phyloP scores from a whole-genome alignment of 345 rosid genomes.

The Litchi chinensis region DNA sequence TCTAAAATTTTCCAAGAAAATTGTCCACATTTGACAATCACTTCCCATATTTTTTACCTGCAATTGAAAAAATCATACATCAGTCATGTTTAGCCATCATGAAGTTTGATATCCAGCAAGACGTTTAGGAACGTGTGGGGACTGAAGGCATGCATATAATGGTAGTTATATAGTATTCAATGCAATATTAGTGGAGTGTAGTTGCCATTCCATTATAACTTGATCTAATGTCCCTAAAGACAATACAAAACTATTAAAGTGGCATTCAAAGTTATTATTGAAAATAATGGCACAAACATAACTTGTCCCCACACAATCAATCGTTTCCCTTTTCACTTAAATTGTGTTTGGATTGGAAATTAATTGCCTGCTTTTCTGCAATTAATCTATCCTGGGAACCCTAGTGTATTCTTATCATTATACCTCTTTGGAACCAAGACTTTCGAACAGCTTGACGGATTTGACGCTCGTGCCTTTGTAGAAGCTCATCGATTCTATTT shows the following conservation, averaged over 20 bases:
- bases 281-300: constrained; percentile 1
- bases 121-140: neutral
- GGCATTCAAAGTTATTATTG: constrained; percentile 19
- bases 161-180: neutral
- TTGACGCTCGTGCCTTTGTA: constrained; percentile 75
- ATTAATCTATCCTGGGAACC: neutral
- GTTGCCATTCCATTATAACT: neutral
- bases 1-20: constrained; percentile 8
- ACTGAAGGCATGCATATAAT: neutral
- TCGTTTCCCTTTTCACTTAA: neutral
- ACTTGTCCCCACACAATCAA: constrained; percentile 12
- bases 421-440: constrained; percentile 95
- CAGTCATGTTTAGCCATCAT: constrained; percentile 6
- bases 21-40: constrained; percentile 23
- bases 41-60: constrained; percentile 58
- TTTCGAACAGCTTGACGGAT: constrained; percentile 82
- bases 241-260: neutral
- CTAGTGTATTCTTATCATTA: neutral
- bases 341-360: neutral
- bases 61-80: constrained; percentile 24
- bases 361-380: neutral
- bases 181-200: neutral
- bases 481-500: constrained; percentile 69
- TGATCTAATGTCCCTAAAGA: neutral
- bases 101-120: neutral